These are phyloP conservation scores for Backusella macrospora DNA, from an alignment of 192 early-diverging fungal genomes.

Conservation along the genomic window DNA sequence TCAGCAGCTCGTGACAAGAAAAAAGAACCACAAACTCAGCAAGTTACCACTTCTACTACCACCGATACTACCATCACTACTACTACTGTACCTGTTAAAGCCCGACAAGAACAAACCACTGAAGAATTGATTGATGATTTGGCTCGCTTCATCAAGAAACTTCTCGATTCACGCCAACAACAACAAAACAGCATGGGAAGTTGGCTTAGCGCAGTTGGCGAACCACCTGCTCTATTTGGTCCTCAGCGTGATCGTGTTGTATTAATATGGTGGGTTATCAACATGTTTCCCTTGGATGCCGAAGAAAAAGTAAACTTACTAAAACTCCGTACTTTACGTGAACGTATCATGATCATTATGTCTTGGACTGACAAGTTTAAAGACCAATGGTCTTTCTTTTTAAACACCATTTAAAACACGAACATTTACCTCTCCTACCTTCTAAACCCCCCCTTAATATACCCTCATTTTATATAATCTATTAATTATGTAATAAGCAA, in stretches of 20 bases:
- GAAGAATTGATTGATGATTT: constrained; percentile 22
- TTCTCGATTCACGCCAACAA: neutral
- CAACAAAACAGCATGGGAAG: constrained; percentile 18
- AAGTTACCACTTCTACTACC: neutral
- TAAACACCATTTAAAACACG: neutral
- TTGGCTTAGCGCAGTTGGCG: constrained; percentile 35
- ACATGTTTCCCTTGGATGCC: constrained; percentile 50
- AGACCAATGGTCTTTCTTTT: constrained; percentile 31
- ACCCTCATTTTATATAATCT: neutral
- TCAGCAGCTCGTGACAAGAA: constrained; percentile 15
- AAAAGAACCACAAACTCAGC: neutral
- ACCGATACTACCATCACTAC: neutral
- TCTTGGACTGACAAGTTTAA: constrained; percentile 51
- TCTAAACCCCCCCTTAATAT: neutral
- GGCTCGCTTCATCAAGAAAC: constrained; percentile 7
- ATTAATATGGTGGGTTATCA: constrained; percentile 52
- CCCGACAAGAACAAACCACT: constrained; percentile 25
- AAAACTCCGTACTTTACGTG: constrained; percentile 44
- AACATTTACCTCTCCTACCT: neutral
- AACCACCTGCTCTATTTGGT: constrained; percentile 31
- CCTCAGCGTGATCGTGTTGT: constrained; percentile 16
- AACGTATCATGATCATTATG: constrained; percentile 46
- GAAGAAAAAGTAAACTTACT: constrained; percentile 51
- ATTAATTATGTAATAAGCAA: neutral
- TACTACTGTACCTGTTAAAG: neutral